Base-by-base conservation (phyloP, 331 rosid genomes). In the Erythrophleum ivorense region DNA sequence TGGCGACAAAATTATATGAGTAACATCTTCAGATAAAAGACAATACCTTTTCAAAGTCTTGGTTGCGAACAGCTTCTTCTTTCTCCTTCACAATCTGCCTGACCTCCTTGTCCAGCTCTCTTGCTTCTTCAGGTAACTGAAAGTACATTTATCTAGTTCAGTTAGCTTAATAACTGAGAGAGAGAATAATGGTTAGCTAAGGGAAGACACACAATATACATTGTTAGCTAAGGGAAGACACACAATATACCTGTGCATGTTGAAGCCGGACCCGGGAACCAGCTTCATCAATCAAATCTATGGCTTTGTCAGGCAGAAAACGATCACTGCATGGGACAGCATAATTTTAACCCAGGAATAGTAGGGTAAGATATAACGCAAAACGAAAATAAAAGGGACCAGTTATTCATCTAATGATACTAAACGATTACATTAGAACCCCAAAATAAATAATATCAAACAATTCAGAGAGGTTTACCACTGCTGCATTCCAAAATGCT, bases 51-150 rank as follows among this genome's bases (percentile, higher is more conserved):
- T 95, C 98, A 83, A 95, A 95, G 87, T 95, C 98, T 88, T 95
- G 98, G 91, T 96, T 82, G 78, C 98, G 92, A 79, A 91, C 98
- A 63, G 92, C 93, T 85, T 92, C 98, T 63, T 92, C 92, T 84
- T 95, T 95, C 88, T 95, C 98, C 90, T 95, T 95, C 12, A 96
- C 87, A 80, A 95, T 95, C 87, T 86, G 92, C 85, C 98, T 92
- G 71, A 91, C 88, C 79, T 92, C 97, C 81, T 92, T 95, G 89
- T 95, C 98, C 80, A 95, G 90, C 68, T 93, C 98, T 64, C 89
- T 87, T n/a, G 98, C 98, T 86, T 93, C 98, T 83, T 95, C 98
- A 24, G 98, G 98, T 64, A 95, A 87, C 98, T 95, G 88, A 43
- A 87, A 46, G 75, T 80, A 54, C 78, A 78, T 69, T 72, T 18